Evolutionary conservation across 805 yeast species (phyloP), one percentile per base, ranked within the genome.

Genomic region (Metschnikowia matae): DNA sequence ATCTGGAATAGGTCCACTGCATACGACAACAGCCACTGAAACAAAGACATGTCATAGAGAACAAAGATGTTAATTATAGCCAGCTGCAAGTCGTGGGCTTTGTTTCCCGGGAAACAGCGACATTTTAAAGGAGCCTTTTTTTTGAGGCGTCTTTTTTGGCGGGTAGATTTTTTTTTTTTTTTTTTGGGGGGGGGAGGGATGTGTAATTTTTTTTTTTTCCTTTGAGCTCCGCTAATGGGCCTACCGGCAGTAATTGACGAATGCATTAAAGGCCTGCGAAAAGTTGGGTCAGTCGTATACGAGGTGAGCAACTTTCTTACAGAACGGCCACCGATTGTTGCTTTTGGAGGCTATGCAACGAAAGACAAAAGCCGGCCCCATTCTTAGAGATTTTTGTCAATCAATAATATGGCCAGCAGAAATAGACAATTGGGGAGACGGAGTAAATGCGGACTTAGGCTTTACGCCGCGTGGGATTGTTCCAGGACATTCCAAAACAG

Each of bases 401-500:
- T 41, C 15, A 17, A 7, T 41, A 18, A 41, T 18, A 15, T 20
- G 45, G 31, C 18, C 15, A 4, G 33, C 33, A 21, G 37, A 42
- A 14, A 8, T 20, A 10, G 14, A n/a, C 18, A 15, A 17, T 31
- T 7, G 17, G n/a, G 23, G 31, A 18, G 15, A 42, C 20, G 45
- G 38, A 42, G 38, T 20, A n/a, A 20, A 33, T 33, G 31, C 45
- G 45, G 45, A 42, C 38, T 33, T 32, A 42, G 21, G 38, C 37
- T 20, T 13, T 35, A 20, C 46, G 40, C 39, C 18, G 39, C 20
- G 44, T 40, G 35, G 18, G 45, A 33, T 42, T 44, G 40, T 44
- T 44, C 46, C 40, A 44, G 33, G 40, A 44, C 26, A 36, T 44
- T 44, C 46, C 46, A 44, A 44, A 44, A 35, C 23, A 44, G 46